Base-by-base conservation (phyloP, 2,329 filamentous ascomycete genomes). In the Fusarium sp. region DNA sequence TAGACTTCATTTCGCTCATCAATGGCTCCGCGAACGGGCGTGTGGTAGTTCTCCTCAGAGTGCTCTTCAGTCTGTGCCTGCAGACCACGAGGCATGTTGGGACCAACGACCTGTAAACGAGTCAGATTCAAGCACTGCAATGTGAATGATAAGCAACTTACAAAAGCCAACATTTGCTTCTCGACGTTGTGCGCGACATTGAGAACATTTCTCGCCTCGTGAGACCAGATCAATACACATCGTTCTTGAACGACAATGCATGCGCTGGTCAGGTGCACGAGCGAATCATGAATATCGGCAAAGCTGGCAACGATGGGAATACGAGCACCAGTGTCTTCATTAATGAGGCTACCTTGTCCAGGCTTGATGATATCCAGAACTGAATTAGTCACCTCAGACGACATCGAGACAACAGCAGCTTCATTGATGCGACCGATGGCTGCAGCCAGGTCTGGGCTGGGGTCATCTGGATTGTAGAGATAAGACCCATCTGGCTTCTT, bases 1-100 rank as follows among this genome's bases (percentile, higher is more conserved):
- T 75, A 76, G 15, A 76, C 40, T 25, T 73, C 69, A 44, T 76
- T 67, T 32, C 61, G 74, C 62, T 76, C 74, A 24, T 76, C 70
- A 46, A 76, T 73, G 3, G 67, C 74, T 25, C 74, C 74, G 16
- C 74, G 74, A 7, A 76, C 62, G 11, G 73, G 72, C 9, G 74
- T 72, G 22, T 54, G 38, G 7, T 58, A 45, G 1, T 59, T 57
- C 4, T 67, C 65, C 5, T 68, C 43, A n/a, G 69, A 71, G 5
- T 74, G 69, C 7, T 62, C 71, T 24, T 75, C 73, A 0, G 72
- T 74, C 40, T 74, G 73, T 0, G 72, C 68, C 40, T 58, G 70
- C 49, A 74, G 16, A 16, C 61, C 72, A 18, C 58, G 61, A 15
- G 74, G 73, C 72, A 75, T 74, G 22, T 59, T 72, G 9, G 74